Base-by-base conservation (phyloP, 139 green algal species). In the Pleodorina starrii region DNA sequence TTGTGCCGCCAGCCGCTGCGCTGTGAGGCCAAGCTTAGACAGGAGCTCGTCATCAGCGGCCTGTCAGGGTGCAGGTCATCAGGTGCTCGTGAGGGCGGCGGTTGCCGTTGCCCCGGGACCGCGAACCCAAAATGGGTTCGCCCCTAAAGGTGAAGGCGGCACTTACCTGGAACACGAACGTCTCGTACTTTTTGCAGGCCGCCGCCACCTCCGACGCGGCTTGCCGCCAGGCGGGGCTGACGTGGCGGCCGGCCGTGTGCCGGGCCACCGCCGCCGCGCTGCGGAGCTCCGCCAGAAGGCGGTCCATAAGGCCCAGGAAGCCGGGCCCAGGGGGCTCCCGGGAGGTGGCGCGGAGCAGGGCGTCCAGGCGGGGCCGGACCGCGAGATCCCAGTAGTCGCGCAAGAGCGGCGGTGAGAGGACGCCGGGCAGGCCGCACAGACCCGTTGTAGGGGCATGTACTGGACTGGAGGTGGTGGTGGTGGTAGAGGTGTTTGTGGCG, bases 181-280 rank as follows among this genome's bases (percentile, higher is more conserved):
- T 50, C 59, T 90, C 86, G 32, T 90, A 90, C 59, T 86, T 86
- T 74, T 50, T 23, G 32, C 74, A 85, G 11, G 43, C 76, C 25
- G 42, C 48, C 12, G 76, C 76, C 32, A 90, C 86, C 0, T 83
- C 59, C 1, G 43, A 75, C 14, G n/a, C 76, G 17, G 86, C 86
- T 4, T 42, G 32, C 23, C 86, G 86, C 86, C 86, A 90, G 0
- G 3, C 36, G 2, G 32, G 16, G 35, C 63, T 43, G 9, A n/a
- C 42, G 60, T 90, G 86, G 1, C 27, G 17, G 0, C 11, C 36
- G 0, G 76, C 76, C 0, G 21, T 46, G 63, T 90, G 86, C 25
- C 60, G 76, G 1, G 63, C 60, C 2, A 50, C 36, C 44, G 72
- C 75, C 43, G 32, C 29, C 12, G 76, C 32, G n/a, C 50, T 63